These are phyloP conservation scores for Xenoacremonium recifei DNA, from an alignment of 2,329 filamentous ascomycete species.

Conservation along the genomic window DNA sequence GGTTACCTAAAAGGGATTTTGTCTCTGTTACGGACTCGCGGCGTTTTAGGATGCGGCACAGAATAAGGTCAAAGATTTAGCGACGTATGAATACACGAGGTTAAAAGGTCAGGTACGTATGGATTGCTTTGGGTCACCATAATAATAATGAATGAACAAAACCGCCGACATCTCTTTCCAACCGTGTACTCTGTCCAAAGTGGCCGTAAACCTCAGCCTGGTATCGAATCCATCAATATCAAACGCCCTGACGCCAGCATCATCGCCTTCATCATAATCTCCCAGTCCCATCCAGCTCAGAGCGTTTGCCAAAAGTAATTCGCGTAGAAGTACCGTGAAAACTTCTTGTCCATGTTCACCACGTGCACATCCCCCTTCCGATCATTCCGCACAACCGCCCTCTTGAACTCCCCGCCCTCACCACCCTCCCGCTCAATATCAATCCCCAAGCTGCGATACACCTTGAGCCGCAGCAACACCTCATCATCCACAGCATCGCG, in stretches of 20 bases:
- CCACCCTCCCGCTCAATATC: slow-evolving; percentile 76
- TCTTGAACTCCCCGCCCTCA: slow-evolving; percentile 77
- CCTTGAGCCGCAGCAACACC: slow-evolving; percentile 74
- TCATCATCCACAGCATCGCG: slow-evolving; percentile 58
- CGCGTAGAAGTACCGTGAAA: slow-evolving; percentile 87
- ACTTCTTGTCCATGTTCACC: slow-evolving; percentile 90
- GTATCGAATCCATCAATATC: not conserved
- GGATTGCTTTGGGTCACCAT: not conserved
- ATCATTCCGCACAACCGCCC: slow-evolving; percentile 81
- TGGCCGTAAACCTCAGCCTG: not conserved
- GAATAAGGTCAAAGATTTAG: no score
- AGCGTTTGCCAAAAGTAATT: slow-evolving; percentile 95
- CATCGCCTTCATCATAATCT: slow-evolving; percentile 3
- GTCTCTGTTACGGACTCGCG: no score
- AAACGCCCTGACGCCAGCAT: slow-evolving; percentile 18
- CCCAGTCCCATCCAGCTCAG: slow-evolving; percentile 33
- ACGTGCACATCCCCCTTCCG: slow-evolving; percentile 91
- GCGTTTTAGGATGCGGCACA: no score
- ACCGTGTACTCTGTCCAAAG: not conserved
- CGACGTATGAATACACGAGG: no score
- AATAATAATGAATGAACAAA: not conserved
- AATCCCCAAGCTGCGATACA: slow-evolving; percentile 88
- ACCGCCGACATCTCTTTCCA: not conserved
- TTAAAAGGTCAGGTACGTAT: not conserved
- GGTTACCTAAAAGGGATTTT: no score